phyloP scores from a whole-genome alignment of 1,139 yeast genomes.

The Candida sp. region DNA sequence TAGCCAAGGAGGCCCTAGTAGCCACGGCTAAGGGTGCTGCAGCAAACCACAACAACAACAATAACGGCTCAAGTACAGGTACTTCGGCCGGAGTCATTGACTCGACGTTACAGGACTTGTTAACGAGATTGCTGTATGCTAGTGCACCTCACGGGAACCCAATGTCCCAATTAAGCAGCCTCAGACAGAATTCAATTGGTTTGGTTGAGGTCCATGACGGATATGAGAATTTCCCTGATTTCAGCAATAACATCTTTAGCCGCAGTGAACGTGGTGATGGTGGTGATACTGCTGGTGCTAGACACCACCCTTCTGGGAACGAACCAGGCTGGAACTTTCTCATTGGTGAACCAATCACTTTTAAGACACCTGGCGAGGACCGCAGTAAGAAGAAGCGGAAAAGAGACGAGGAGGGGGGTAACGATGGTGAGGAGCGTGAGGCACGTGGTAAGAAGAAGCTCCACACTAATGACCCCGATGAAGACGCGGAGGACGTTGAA shows the following conservation, averaged over 20 bases:
- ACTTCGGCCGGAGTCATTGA: constrained; percentile 35
- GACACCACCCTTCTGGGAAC: constrained; percentile 18
- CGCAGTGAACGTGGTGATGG: not conserved
- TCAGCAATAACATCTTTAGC: constrained; percentile 44
- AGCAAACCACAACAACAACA: not conserved
- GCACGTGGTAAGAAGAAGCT: constrained; percentile 7
- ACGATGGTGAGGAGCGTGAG: not conserved
- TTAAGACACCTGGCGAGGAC: not conserved
- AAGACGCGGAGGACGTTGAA: not conserved
- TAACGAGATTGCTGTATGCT: constrained; percentile 55
- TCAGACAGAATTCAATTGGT: constrained; percentile 45
- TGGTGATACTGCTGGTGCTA: not conserved
- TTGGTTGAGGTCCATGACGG: constrained; percentile 49
- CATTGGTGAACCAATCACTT: constrained; percentile 27
- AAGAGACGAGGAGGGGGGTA: not conserved
- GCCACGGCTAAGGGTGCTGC: constrained; percentile 43
- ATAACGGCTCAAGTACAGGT: constrained; percentile 9
- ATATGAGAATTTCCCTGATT: constrained; percentile 46
- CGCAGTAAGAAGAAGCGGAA: constrained; percentile 9
- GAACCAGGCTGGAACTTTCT: constrained; percentile 42
- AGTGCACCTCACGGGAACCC: constrained; percentile 59
- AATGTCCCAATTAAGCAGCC: constrained; percentile 35
- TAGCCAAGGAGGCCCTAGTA: constrained; percentile 51
- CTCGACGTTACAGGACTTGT: constrained; percentile 57
- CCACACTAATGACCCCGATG: not conserved